Evolutionary conservation across 148 eudicot species (phyloP), one percentile per base, ranked within the genome.

Genomic region (Simmondsia chinensis): DNA sequence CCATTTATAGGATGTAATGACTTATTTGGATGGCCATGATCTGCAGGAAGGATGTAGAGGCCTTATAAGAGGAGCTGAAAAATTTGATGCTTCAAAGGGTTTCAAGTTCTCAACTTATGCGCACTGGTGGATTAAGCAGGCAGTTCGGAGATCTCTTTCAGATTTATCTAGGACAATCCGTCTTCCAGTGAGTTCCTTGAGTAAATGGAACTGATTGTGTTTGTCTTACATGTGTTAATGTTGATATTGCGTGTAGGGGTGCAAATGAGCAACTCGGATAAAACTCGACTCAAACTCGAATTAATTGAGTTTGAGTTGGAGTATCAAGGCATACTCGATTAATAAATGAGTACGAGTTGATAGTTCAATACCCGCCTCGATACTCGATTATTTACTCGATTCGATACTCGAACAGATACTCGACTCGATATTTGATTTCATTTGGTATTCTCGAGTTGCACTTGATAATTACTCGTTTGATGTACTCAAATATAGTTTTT

Each of bases 51-150:
- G 99, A 52, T 79, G 86, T 45, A 66, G 81, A 54, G 99, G 99
- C 36, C 89, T 93, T 36, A 70, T 82, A 27, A 70, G 79, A 46
- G 94, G 96, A 32, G 64, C 82, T 14, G 99, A 93, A 64, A 93
- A 93, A 54, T 93, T 93, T 80, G 99, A 93, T 72, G 87, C 89
- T 37, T 70, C 96, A 18, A 86, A 73, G 66, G 96, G 99, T 32
- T 93, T 82, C 64, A 93, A 77, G 46, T 86, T 93, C 69, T 93
- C 96, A 45, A 93, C 99, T 14, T 93, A 93, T 56, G 99, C 96
- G 61, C 89, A 86, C 63, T 93, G 99, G 99, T 86, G 99, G 99
- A 86, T 93, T 44, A 85, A 69, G 56, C 95, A 91, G 64, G 95
- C 99, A 20, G 86, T 91, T 54, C 73, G 88, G 30, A 91, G 73